Evolutionary conservation across 129 eudicot species (phyloP).

Genomic region (Flaveria bidentis): DNA sequence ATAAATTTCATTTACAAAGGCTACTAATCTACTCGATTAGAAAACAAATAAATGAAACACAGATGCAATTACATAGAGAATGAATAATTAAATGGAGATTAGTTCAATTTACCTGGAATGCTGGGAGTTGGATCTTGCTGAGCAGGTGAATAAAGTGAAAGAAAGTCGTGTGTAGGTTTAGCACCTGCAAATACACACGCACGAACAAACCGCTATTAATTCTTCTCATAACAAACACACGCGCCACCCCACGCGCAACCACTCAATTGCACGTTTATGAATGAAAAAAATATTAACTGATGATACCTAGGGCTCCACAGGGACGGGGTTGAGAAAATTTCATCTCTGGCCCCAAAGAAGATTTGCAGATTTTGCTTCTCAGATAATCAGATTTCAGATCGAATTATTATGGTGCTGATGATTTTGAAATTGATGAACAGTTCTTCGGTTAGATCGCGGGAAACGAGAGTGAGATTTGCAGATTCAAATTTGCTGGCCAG

Average conservation of each 20-base stretch:
- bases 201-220: slow-evolving; percentile 1
- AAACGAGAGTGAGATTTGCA: slow-evolving; percentile 20
- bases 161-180: slow-evolving; percentile 85
- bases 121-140: slow-evolving; percentile 69
- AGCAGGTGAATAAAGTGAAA: slow-evolving; percentile 73
- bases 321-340: slow-evolving; percentile 80
- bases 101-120: slow-evolving; percentile 32
- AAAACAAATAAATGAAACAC: background rate
- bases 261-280: background rate
- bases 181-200: slow-evolving; percentile 47
- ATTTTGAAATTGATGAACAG: background rate
- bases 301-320: slow-evolving; percentile 61
- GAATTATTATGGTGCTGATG: background rate
- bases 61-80: slow-evolving; percentile 40
- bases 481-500: slow-evolving; percentile 24
- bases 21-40: background rate
- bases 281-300: background rate
- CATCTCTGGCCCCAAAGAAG: slow-evolving; percentile 39
- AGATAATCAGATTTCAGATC: slow-evolving; percentile 23
- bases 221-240: slow-evolving; percentile 11
- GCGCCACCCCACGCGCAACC: slow-evolving; percentile 25
- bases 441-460: slow-evolving; percentile 20
- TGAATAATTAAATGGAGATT: slow-evolving; percentile 9
- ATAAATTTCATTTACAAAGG: background rate
- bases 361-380: slow-evolving; percentile 11